These are phyloP conservation scores for Mucor velutinosus DNA, from an alignment of 371 early-diverging fungal species.

Conservation along the genomic window DNA sequence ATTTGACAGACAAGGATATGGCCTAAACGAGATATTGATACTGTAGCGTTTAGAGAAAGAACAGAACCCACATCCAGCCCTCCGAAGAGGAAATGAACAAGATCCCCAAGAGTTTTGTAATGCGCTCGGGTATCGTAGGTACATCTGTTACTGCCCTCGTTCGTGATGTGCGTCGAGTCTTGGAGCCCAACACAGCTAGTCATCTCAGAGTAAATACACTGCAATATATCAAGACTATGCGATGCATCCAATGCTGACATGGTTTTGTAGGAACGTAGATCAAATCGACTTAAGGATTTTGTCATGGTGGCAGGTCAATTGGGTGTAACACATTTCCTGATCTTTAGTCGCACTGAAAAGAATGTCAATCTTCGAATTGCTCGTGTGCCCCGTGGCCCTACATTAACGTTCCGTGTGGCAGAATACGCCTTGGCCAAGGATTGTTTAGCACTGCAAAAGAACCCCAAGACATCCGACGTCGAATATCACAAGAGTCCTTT, in stretches of 20 bases:
- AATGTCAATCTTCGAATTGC: constrained; percentile 86
- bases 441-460: constrained; percentile 73
- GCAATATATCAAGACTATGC: not conserved
- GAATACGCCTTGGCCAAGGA: constrained; percentile 88
- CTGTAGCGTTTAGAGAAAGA: constrained; percentile 46
- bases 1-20: not conserved
- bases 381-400: constrained; percentile 92
- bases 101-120: constrained; percentile 90
- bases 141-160: constrained; percentile 76
- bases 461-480: constrained; percentile 79
- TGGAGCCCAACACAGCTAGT: constrained; percentile 84
- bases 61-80: constrained; percentile 54
- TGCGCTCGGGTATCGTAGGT: constrained; percentile 87
- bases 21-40: not conserved
- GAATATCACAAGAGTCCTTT: constrained; percentile 84
- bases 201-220: constrained; percentile 33
- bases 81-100: constrained; percentile 57
- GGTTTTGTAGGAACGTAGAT: constrained; percentile 73
- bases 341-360: constrained; percentile 85
- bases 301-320: constrained; percentile 86
- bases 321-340: constrained; percentile 85
- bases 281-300: constrained; percentile 94
- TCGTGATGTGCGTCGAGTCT: constrained; percentile 80
- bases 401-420: constrained; percentile 85
- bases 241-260: not conserved